Evolutionary conservation across 805 yeast species (phyloP), one percentile per base, ranked within the genome.

Genomic region (Teunomyces aglyptinius): DNA sequence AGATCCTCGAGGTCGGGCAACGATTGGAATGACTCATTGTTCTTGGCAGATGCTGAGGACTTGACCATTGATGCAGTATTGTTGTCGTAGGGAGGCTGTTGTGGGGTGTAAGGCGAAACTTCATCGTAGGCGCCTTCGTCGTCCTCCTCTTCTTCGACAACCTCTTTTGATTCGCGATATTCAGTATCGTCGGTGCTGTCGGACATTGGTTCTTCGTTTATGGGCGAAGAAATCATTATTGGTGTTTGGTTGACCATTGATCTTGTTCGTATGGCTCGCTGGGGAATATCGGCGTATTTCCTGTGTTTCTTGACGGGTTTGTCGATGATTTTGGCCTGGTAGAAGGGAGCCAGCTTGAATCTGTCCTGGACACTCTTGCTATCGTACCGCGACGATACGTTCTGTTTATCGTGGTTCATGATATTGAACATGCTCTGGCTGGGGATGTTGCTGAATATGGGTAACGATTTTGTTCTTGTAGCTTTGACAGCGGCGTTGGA

Each of bases 271-370:
- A 67, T 63, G 16, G 77, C 77, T 29, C 76, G 52, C 29, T 60
- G 63, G 4, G 74, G 73, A 10, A 6, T 13, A 6, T 50, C 46
- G 24, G 49, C 43, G 38, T 57, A 46, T 16, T 61, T 52, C 44
- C 64, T 50, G 41, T 50, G 49, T 19, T 57, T 56, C 50, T 58
- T 57, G 36, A 55, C 58, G 2, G 74, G 74, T 44, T 68, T 68
- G 46, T 69, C 75, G 32, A 71, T 63, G n/a, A 70, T 61, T 44
- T 70, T 70, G 20, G 70, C 71, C 56, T 61, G 73, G 19, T 68
- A 57, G 52, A 71, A 71, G 6, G 76, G 72, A 2, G 76, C 77
- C 73, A 67, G 73, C 50, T 71, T 72, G 56, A 72, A 72, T 44
- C 77, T 55, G 35, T 72, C 75, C 56, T 67, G 73, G 24, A 72